A percentile compares a stretch with the other conserved stretches of the same genome.
Conservation (phyloP, 1,284 basidiomycete genomes). For the Austroboletus olivaceoglutinosus region DNA sequence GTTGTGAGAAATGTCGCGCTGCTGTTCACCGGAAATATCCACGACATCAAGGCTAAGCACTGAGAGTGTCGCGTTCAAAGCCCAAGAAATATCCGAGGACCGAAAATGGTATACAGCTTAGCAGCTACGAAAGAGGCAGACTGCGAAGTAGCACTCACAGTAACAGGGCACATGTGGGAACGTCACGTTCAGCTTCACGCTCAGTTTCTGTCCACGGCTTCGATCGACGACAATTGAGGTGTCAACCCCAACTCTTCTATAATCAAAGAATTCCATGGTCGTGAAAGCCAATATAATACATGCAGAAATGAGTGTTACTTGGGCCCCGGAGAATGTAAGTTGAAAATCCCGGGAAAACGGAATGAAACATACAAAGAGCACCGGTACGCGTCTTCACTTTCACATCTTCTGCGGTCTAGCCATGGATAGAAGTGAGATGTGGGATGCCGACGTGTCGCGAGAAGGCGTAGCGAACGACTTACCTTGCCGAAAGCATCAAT, state of each 20-base stretch:
- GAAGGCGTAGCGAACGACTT: conserved; percentile 16
- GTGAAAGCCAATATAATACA: conserved; percentile 91
- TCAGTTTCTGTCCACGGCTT: conserved; percentile 91
- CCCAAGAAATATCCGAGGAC: conserved; percentile 1
- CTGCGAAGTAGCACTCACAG: conserved; percentile 53
- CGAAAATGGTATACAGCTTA: background rate
- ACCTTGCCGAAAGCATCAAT: conserved; percentile 99
- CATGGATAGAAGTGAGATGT: conserved; percentile 11
- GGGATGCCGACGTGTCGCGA: conserved; percentile 8
- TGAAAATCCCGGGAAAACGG: background rate
- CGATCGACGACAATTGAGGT: conserved; percentile 92
- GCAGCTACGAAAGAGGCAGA: background rate
- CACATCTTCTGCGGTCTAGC: conserved; percentile 94
- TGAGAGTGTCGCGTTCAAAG: conserved; percentile 32
- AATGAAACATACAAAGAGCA: conserved; percentile 68
- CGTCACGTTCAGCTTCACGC: conserved; percentile 89
- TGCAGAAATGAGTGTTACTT: conserved; percentile 91
- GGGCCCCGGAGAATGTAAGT: conserved; percentile 4
- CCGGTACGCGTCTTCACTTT: conserved; percentile 96
- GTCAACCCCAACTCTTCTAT: conserved; percentile 82
- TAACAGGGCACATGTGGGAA: conserved; percentile 99
- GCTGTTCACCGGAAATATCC: conserved; percentile 97
- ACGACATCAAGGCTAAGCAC: conserved; percentile 95
- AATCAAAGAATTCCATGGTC: conserved; percentile 94
- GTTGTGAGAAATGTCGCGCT: conserved; percentile 88